Evolutionary conservation across 73 alveolate species (phyloP), one percentile per base, ranked within the genome.

Genomic region (Paramecium sexaurelia): DNA sequence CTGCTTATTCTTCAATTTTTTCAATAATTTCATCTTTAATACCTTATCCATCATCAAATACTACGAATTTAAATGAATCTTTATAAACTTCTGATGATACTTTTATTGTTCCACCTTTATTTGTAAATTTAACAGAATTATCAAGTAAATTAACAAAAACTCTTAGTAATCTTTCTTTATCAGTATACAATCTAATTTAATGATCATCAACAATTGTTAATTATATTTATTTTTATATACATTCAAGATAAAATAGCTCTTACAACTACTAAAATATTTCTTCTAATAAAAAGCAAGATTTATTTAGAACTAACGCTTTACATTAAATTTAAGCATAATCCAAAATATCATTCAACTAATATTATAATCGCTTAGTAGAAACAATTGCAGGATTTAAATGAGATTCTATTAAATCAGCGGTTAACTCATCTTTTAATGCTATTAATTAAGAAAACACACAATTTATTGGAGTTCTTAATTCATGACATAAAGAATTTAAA

Each of bases 381-480:
- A 71, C 56, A 33, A 71, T 71, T 27, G 86, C 86, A 71, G 86
- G 86, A 71, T 32, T 36, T 33, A 71, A 37, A 71, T 71, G 56
- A 15, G 56, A 32, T 71, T 71, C 6, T 11, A 35, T 20, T 35
- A 71, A 35, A 0, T 36, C 43, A 19, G 17, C 11, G 0, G 61
- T 19, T 36, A 71, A 20, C 17, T 71, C 56, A 3, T 71, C 86
- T 35, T 32, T 35, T 36, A 71, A 33, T 33, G 86, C 86, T 33
- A 7, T 15, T 27, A 71, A 40, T 71, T 71, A 71, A 71, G 57
- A 71, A 33, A 71, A 11, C 5, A 40, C 43, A 35, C 57, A 27
- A 71, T 71, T 71, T 0, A 71, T 71, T 10, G 86, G 86, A 33
- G 86, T 71, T 71, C 86, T 71, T 71, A 71, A 71, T 37, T 71